A percentile compares a stretch with the other conserved stretches of the same genome.
These are phyloP conservation scores for Wickerhamiella siamensis DNA, from an alignment of 805 yeast species.

Conservation along the genomic window DNA sequence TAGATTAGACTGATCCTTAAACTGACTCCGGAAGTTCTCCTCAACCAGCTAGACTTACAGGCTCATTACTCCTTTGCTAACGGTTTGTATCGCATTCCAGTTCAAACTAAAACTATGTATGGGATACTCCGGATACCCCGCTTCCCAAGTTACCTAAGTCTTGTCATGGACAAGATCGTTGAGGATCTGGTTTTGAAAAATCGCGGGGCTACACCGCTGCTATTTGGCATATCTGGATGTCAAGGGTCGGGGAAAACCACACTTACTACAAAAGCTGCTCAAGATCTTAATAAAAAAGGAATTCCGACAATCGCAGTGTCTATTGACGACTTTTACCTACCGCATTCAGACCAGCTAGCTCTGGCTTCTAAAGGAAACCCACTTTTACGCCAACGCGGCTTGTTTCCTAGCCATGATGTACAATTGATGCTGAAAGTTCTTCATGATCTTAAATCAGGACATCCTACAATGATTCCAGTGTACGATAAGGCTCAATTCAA, in stretches of 20 bases:
- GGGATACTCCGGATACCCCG: background rate
- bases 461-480: slow-evolving; percentile 35
- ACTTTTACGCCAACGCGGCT: slow-evolving; percentile 64
- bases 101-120: too few species aligned
- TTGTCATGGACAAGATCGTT: background rate
- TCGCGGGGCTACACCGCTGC: background rate
- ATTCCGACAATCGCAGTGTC: slow-evolving; percentile 36
- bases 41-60: too few species aligned
- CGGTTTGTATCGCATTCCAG: too few species aligned
- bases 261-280: slow-evolving; percentile 17
- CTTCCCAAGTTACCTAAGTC: background rate
- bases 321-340: slow-evolving; percentile 75
- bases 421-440: slow-evolving; percentile 28
- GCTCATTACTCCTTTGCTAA: too few species aligned
- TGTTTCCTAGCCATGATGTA: slow-evolving; percentile 89
- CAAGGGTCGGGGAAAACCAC: slow-evolving; percentile 29
- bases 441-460: slow-evolving; percentile 20
- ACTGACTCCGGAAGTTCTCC: too few species aligned
- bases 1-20: too few species aligned
- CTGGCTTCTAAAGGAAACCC: slow-evolving; percentile 35
- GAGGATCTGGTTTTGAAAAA: background rate
- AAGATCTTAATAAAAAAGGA: slow-evolving; percentile 23
- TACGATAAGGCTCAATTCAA: slow-evolving; percentile 61
- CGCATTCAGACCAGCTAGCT: slow-evolving; percentile 42
- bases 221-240: slow-evolving; percentile 25